Conservation (phyloP, 1,284 basidiomycete species). For the Boletus semigastroideus region DNA sequence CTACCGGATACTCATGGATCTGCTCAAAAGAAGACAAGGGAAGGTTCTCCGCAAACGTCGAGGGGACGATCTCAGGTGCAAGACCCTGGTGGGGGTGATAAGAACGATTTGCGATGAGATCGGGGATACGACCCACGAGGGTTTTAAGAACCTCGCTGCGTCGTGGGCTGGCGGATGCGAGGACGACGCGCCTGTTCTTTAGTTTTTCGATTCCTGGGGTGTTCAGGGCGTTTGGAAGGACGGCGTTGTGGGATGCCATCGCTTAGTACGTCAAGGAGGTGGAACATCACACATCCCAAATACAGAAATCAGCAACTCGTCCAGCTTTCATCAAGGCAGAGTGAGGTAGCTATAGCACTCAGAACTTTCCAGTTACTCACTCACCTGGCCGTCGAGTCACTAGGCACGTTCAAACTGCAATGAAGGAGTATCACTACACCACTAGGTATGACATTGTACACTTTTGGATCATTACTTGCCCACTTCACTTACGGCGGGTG, state of each 20-base stretch:
- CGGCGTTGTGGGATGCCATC: slow-evolving; percentile 27
- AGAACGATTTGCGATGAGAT: neutral
- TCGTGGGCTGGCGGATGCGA: slow-evolving; percentile 86
- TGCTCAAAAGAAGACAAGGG: slow-evolving; percentile 69
- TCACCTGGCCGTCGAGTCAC: too few relatives aligned
- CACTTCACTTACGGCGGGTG: too few relatives aligned
- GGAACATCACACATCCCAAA: neutral
- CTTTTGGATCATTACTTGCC: too few relatives aligned
- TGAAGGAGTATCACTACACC: too few relatives aligned
- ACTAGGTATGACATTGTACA: too few relatives aligned
- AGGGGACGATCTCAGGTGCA: slow-evolving; percentile 84
- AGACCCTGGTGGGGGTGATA: slow-evolving; percentile 62
- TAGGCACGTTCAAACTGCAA: too few relatives aligned
- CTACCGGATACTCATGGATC: slow-evolving; percentile 90
- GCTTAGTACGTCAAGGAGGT: neutral
- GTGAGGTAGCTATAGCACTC: too few relatives aligned
- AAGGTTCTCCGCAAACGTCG: slow-evolving; percentile 85
- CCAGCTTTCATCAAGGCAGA: too few relatives aligned
- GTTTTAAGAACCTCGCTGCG: slow-evolving; percentile 82
- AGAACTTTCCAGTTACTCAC: too few relatives aligned
- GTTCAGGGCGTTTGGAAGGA: slow-evolving; percentile 72
- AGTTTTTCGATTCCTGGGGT: slow-evolving; percentile 74
- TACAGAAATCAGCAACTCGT: too few relatives aligned
- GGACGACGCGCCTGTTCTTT: slow-evolving; percentile 70
- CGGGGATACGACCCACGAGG: slow-evolving; percentile 52